Evolutionary conservation across 805 yeast genomes (phyloP), one percentile per base, ranked within the genome.

Genomic region (Teunomyces panamensis): DNA sequence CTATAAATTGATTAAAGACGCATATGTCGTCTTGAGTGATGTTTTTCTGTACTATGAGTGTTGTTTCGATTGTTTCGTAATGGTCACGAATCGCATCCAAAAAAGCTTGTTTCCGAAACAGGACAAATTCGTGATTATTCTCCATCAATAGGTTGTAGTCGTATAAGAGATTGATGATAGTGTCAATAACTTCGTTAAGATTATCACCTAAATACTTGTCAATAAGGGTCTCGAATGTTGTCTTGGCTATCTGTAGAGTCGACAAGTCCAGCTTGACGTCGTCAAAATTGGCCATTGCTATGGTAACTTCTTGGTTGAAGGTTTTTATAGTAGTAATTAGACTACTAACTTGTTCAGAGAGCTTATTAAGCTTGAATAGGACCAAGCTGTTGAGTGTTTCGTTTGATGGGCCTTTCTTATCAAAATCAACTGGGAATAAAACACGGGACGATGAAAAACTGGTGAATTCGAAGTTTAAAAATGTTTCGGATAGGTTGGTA

Each of bases 61-160:
- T 39, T 9, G 45, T 29, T 20, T 47, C 50, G 14, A 47, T 47
- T 11, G 29, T 27, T 7, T 44, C n/a, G 16, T 47, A 47, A 9
- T 32, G 27, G 10, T 14, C 36, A 9, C 17, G 28, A 5, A 43
- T 41, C 13, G 34, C n/a, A 4, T 26, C 9, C 11, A 17, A 9
- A 13, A 47, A 47, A 14, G 30, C 33, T 10, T 33, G 33, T 8
- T 32, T 32, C 10, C 30, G 46, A 16, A 20, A n/a, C 24, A 29
- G n/a, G 3, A 37, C 49, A 30, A 24, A 36, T 16, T 43, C 46
- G 24, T 47, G 41, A 26, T 37, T 37, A 17, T 46, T 44, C 24
- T 49, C 48, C n/a, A 43, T 34, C 27, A 46, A 41, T 14, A 43
- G 37, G 33, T 50, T 48, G 49, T 45, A 51, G 39, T 50, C 54